Percentiles rank a stretch among this genome's conserved stretches.
Evolutionary conservation across 768 basidiomycete genomes (phyloP).

Genomic region (Lentinula detonsa): DNA sequence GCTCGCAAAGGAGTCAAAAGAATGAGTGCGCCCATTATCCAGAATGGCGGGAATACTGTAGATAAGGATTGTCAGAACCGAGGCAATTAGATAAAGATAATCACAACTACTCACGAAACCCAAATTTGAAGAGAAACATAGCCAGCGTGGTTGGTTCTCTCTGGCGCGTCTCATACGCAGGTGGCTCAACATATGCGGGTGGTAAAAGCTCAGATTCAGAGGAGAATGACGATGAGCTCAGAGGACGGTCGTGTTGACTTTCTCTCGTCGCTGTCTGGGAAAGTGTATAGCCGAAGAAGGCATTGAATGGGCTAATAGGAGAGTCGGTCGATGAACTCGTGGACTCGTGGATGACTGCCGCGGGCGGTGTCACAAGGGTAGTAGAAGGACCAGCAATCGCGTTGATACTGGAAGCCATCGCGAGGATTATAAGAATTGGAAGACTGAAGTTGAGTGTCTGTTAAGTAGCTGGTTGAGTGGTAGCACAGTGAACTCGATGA

Average conservation of each 20-base stretch:
- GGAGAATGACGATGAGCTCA: conserved; percentile 5
- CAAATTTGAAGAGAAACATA: conserved; percentile 57
- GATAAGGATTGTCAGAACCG: conserved; percentile 3
- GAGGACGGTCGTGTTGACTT: conserved; percentile 34
- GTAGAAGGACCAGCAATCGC: not conserved
- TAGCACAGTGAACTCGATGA: not conserved
- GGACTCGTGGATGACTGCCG: not conserved
- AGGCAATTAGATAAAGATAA: not conserved
- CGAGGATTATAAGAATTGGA: not conserved
- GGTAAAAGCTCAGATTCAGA: conserved; percentile 17
- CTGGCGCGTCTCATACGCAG: conserved; percentile 39
- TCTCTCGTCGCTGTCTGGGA: conserved; percentile 27
- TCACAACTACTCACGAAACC: conserved; percentile 42
- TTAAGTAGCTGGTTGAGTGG: not conserved
- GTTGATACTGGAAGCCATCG: not conserved
- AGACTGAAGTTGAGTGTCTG: not conserved
- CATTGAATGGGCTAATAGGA: conserved; percentile 14
- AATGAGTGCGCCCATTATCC: conserved; percentile 53
- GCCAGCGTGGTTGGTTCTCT: conserved; percentile 50
- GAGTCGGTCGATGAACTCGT: not conserved
- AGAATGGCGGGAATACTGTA: conserved; percentile 57
- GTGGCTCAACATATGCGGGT: conserved; percentile 18
- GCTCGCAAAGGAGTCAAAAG: conserved; percentile 47
- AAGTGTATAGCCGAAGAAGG: conserved; percentile 32
- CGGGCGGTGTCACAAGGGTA: not conserved